Conservation (phyloP, 148 eudicot species). For the Fagopyrum esculentum region DNA sequence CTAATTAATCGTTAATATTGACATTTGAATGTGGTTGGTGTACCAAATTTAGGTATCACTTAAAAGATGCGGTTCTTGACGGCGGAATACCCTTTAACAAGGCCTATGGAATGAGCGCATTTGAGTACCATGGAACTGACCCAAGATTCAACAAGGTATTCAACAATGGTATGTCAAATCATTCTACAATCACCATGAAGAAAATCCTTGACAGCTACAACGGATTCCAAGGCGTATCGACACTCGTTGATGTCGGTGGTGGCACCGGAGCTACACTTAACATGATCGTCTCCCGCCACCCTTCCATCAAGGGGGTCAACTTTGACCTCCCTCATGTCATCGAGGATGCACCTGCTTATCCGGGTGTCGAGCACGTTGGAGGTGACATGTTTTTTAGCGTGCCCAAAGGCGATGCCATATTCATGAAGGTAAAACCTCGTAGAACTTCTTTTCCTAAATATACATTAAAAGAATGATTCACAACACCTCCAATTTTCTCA, state of each 20-base stretch:
- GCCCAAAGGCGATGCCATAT: constrained; percentile 18
- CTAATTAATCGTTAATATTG: not conserved
- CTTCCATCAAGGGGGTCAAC: constrained; percentile 20
- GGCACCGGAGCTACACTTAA: constrained; percentile 18
- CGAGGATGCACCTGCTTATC: constrained; percentile 16
- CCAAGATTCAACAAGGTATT: constrained; percentile 10
- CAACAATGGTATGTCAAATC: constrained; percentile 17
- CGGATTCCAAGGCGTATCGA: constrained; percentile 16
- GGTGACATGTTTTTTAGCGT: constrained; percentile 16
- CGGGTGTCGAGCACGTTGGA: constrained; percentile 19
- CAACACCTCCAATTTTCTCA: too few species aligned
- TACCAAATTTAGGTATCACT: not conserved
- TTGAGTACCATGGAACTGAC: constrained; percentile 16
- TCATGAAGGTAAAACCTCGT: constrained; percentile 15
- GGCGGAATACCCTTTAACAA: constrained; percentile 17
- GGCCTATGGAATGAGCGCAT: constrained; percentile 9
- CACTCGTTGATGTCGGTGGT: constrained; percentile 19
- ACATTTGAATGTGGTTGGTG: not conserved
- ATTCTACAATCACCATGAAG: constrained; percentile 16
- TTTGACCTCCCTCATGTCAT: constrained; percentile 24
- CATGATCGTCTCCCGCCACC: constrained; percentile 18
- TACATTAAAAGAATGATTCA: too few species aligned
- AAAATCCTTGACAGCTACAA: constrained; percentile 13
- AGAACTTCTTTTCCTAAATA: too few species aligned
- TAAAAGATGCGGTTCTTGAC: constrained; percentile 19